Conservation (phyloP, 805 yeast species). For the Nakazawaea wyomingensis region DNA sequence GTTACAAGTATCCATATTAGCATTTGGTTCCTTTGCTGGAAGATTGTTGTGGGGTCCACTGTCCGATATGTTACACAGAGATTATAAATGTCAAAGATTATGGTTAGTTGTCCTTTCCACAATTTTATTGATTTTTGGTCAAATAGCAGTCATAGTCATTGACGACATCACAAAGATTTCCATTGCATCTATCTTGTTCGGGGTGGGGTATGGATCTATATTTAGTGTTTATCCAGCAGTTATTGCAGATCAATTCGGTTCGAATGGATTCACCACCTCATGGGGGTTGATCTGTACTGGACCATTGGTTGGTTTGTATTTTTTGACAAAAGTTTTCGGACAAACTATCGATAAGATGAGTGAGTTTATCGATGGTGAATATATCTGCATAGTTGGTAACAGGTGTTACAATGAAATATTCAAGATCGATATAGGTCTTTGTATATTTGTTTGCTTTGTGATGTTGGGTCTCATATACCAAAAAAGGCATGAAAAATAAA, state of each 20-base stretch:
- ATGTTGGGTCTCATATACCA: constrained; percentile 19
- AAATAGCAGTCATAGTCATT: constrained; percentile 8
- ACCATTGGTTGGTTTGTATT: constrained; percentile 50
- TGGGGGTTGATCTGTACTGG: constrained; percentile 79
- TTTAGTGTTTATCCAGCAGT: constrained; percentile 76
- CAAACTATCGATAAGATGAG: constrained; percentile 41
- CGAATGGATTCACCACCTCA: constrained; percentile 60
- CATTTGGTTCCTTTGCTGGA: constrained; percentile 62
- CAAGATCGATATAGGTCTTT: constrained; percentile 29
- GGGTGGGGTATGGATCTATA: constrained; percentile 62
- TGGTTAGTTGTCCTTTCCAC: constrained; percentile 54
- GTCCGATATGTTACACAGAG: constrained; percentile 55
- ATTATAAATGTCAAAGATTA: constrained; percentile 48
- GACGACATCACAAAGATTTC: constrained; percentile 40
- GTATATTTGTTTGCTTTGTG: constrained; percentile 23
- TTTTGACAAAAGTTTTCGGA: constrained; percentile 54
- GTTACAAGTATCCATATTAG: constrained; percentile 61
- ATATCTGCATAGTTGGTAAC: constrained; percentile 37
- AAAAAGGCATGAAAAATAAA: not conserved
- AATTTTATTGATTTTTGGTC: constrained; percentile 25
- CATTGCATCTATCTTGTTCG: constrained; percentile 49
- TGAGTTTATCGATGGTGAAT: constrained; percentile 31
- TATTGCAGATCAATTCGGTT: constrained; percentile 68
- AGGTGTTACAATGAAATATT: constrained; percentile 47
- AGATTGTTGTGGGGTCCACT: constrained; percentile 59